phyloP scores from a whole-genome alignment of 2,329 filamentous ascomycete species.

The Pseudopyricularia cyperi region DNA sequence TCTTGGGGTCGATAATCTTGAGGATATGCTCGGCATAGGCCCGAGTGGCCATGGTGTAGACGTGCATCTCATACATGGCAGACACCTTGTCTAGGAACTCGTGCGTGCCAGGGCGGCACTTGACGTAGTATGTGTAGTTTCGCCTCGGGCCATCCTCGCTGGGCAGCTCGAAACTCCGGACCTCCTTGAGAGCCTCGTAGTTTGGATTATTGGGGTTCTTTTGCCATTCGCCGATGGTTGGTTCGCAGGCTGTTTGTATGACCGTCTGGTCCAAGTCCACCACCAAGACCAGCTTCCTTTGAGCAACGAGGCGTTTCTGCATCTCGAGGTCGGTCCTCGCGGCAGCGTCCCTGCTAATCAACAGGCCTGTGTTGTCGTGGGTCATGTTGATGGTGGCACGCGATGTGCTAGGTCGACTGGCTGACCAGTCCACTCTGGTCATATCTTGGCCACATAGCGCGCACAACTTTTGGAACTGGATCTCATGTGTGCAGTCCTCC shows the following conservation, averaged over 20 bases:
- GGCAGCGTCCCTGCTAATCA: conserved; percentile 73
- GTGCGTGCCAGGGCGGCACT: conserved; percentile 76
- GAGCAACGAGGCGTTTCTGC: conserved; percentile 67
- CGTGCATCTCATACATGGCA: conserved; percentile 82
- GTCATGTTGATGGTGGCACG: conserved; percentile 91
- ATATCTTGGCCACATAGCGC: conserved; percentile 91
- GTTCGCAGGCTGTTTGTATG: conserved; percentile 95
- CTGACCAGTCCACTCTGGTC: conserved; percentile 80
- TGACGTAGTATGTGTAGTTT: conserved; percentile 77
- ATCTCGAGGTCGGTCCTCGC: conserved; percentile 72
- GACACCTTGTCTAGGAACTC: conserved; percentile 70
- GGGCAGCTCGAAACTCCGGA: conserved; percentile 71
- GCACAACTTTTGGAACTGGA: conserved; percentile 85
- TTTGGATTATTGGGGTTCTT: conserved; percentile 80
- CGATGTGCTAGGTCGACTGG: conserved; percentile 62
- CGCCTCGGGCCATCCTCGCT: conserved; percentile 70
- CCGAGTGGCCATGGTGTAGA: conserved; percentile 97
- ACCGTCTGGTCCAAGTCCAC: conserved; percentile 98
- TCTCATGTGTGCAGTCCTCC: conserved; percentile 80
- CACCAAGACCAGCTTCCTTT: conserved; percentile 79
- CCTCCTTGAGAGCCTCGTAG: conserved; percentile 78
- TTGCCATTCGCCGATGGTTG: conserved; percentile 93
- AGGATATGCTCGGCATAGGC: conserved; percentile 92
- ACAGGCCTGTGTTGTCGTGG: conserved; percentile 79
- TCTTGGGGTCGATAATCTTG: conserved; percentile 80